Base-by-base conservation (phyloP, 306 rosid genomes). In the Ormosia semicastrata region DNA sequence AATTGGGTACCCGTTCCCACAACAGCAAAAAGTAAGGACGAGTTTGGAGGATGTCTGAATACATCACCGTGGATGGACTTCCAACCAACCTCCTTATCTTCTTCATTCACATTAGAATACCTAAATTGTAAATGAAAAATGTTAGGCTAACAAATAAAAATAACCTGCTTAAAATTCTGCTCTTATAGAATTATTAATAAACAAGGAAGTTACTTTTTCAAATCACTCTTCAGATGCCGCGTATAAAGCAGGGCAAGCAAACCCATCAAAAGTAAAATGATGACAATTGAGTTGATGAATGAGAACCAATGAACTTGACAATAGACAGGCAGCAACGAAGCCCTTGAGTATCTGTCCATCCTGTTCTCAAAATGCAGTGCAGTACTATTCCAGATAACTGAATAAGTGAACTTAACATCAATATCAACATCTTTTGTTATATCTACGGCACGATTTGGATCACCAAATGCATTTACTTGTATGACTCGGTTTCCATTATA, bases 1-100 rank as follows among this genome's bases (percentile, higher is more conserved):
- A 94, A 84, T 79, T 94, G 97, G 87, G 97, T 91, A 72, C 98
- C 97, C 41, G 75, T 87, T 64, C 94, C 98, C 79, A 93, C 87
- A 56, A 94, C 67, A 37, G 93, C 97, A 89, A 88, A 90, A 82
- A 93, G 85, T 67, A 90, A 84, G 77, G 97, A 75, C 13, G 90
- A 76, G 78, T 91, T 82, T 29, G 94, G 68, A 81, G 97, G 97
- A 85, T 78, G 85, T 83, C 87, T 89, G 81, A 95, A 90, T 52
- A 88, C 98, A 83, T 92, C 97, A 6, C 94, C 89, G 7, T 94
- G 97, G 78, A 91, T 81, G 77, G 86, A 86, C 78, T 89, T 94
- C 97, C 95, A 94, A 14, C 92, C 97, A 53, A 89, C 90, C 88
- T 91, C 97, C 78, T 85, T 89, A 73, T 94, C 97, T 77, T 94